Base-by-base conservation (phyloP, 1,284 basidiomycete species). In the Puccinia novopanici region DNA sequence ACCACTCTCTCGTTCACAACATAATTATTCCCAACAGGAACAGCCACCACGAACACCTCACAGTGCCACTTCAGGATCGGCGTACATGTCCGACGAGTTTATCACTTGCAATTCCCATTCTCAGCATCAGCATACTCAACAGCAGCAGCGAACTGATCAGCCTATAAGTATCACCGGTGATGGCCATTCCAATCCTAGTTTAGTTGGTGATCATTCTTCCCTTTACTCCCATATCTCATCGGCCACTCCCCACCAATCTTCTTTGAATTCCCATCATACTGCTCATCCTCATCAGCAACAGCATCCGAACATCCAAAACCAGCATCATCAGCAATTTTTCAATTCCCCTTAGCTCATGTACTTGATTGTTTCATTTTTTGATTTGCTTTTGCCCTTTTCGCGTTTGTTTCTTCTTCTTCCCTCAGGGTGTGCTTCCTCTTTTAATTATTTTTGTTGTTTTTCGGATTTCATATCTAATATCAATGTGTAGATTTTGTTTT, bases 31-130 rank as follows among this genome's bases (percentile, higher is more conserved):
- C 22, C 22, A 8, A 67, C 45, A 30, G 13, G 30, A 54, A 15
- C 48, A 24, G 15, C 30, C 6, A 54, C 50, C 52, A 5, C 50
- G 37, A 52, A 48, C 68, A 2, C 68, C 68, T 5, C 45, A 24
- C 3, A 54, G 48, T 54, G 68, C 68, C 48, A 48, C 34, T n/a
- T 67, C 63, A 19, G 63, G 63, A 52, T 71, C 68, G 68, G 68
- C 40, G 22, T 71, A 48, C 48, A 54, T 71, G 48, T 71, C 68
- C 1, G 71, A 73, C 2, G 71, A 73, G 0, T 73, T 73, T 22
- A 73, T 37, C 17, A 73, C 52, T 30, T 73, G 71, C 17, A 37
- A 73, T 22, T 73, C 71, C 9, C 68, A 71, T 40, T 50, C 68
- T 24, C 68, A 71, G 10, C 68, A 71, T 19, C 68, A 54, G 17